These are phyloP conservation scores for Nicotiana tabacum DNA, from an alignment of 257 asterid species.

Conservation along the genomic window DNA sequence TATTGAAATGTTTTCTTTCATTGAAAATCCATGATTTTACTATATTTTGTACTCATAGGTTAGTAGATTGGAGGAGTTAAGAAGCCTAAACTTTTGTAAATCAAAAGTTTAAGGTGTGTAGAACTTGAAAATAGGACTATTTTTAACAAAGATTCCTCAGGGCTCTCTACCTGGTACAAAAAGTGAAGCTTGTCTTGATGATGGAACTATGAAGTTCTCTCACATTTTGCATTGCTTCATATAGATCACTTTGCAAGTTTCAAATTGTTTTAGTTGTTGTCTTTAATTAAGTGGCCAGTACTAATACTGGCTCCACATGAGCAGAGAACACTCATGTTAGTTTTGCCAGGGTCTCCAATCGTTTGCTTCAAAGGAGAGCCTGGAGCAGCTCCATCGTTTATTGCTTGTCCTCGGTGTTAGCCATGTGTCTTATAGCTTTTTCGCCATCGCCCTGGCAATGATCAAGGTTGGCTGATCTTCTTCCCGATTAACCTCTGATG, in stretches of 20 bases:
- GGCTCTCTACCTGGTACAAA: not conserved
- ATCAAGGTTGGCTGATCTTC: conserved; percentile 49
- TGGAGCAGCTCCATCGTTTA: conserved; percentile 93
- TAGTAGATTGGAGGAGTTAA: not conserved
- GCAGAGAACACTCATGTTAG: not conserved
- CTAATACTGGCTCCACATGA: not conserved
- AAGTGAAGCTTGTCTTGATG: not conserved
- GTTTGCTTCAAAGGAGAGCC: conserved; percentile 89
- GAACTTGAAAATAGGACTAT: not conserved
- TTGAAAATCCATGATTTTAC: not conserved
- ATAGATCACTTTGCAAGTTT: not conserved
- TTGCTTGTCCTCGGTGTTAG: conserved; percentile 76
- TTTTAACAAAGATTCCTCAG: not conserved
- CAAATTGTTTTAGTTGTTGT: not conserved
- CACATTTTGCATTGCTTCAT: not conserved
- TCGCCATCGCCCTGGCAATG: conserved; percentile 81
- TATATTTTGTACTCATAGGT: not conserved
- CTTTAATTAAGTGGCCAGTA: not conserved
- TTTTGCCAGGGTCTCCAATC: conserved; percentile 61
- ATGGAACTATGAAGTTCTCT: not conserved
- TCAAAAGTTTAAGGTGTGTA: not conserved
- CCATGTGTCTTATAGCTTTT: conserved; percentile 75
- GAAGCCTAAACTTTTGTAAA: not conserved
- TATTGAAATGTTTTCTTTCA: not conserved
- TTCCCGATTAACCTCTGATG: conserved; percentile 10